Evolutionary conservation across 2,329 filamentous ascomycete genomes (phyloP).

Genomic region (Claviceps citrina): DNA sequence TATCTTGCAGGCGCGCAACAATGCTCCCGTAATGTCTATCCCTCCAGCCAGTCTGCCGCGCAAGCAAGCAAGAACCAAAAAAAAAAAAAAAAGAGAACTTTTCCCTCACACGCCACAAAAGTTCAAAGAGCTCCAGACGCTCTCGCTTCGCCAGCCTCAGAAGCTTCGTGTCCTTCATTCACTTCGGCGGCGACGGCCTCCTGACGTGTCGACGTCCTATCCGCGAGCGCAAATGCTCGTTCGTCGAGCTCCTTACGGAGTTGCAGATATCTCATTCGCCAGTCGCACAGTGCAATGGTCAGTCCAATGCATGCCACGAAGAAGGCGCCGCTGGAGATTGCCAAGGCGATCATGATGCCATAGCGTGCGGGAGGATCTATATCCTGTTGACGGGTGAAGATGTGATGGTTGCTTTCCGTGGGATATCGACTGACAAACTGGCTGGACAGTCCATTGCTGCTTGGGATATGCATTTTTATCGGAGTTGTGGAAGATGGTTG

Average conservation of each 20-base stretch:
- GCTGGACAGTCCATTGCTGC: background rate
- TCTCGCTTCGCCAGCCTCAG: background rate
- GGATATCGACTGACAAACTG: background rate
- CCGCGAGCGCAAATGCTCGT: conserved; percentile 1
- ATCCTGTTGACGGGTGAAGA: conserved; percentile 5
- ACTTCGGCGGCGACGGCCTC: background rate
- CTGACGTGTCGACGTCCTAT: background rate
- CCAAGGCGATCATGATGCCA: conserved; percentile 6
- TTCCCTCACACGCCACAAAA: background rate
- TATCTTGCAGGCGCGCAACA: background rate
- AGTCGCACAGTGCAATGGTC: conserved; percentile 5
- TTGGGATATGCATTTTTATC: background rate
- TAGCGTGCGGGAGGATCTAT: conserved; percentile 4
- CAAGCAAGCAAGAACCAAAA: background rate
- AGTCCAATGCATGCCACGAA: conserved; percentile 7
- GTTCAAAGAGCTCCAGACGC: conserved; percentile 5
- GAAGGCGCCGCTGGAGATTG: conserved; percentile 7
- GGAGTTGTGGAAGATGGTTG: background rate
- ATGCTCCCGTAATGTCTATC: background rate
- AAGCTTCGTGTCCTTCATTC: background rate
- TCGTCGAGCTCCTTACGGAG: conserved; percentile 6
- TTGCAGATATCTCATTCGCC: conserved; percentile 6
- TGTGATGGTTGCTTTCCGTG: background rate
- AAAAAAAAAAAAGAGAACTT: too few species aligned
- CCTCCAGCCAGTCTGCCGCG: background rate